Base-by-base conservation (phyloP, 176 grass and related monocot genomes). In the Rhynchospora pubera region DNA sequence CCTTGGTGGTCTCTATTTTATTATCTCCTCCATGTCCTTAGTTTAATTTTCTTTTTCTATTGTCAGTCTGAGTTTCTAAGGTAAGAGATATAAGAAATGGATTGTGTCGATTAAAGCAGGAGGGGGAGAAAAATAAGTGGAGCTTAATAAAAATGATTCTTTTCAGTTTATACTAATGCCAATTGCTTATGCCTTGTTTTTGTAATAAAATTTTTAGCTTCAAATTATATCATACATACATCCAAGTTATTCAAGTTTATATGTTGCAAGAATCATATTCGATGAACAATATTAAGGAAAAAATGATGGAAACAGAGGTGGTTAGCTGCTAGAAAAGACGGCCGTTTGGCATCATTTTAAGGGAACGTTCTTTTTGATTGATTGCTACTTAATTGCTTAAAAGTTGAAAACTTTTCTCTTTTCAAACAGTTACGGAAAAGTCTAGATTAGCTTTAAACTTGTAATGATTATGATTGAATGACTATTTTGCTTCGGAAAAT, bases 401-500 rank as follows among this genome's bases (percentile, higher is more conserved):
- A 64, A 64, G 15, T 64, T 64, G 3, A 30, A 45, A 24, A 63
- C 21, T 30, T 57, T 3, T 43, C 15, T 19, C 15, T 61, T 81
- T 81, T 18, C 32, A 79, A 81, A 81, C 7, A 64, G 48, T 50
- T 81, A 18, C 14, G 6, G 7, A 42, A 39, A 81, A 46, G 78
- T 81, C 78, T 23, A 81, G 57, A 46, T 61, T 39, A 80, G 78
- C 78, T 62, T 80, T 80, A 64, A 48, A n/a, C 15, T 62, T 7
- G 43, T 13, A 47, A 80, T 78, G 55, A 78, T 78, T 78, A 57
- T 51, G 23, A 34, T 39, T 78, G 59, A 45, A 44, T 63, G 30
- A 11, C 32, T 4, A 64, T 81, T 81, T 64, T 57, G 12, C 73
- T 65, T 19, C n/a, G 48, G 19, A 43, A 48, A 72, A 72, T 1